Evolutionary conservation across 768 basidiomycete genomes (phyloP).

Genomic region (Rossbeevera mucosa): DNA sequence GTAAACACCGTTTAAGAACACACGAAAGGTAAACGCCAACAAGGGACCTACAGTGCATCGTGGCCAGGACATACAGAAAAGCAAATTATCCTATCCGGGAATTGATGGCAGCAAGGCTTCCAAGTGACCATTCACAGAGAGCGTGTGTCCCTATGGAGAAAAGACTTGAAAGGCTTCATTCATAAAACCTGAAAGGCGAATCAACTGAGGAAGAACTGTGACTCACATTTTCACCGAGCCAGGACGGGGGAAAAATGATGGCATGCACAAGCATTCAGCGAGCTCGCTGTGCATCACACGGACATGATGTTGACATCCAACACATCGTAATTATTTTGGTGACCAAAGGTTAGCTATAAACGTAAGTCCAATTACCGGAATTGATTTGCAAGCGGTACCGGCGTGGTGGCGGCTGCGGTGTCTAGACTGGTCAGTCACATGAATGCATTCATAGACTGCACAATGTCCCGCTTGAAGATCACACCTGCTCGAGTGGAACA

Average conservation of each 20-base stretch:
- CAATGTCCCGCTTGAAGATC: slow-evolving; percentile 6
- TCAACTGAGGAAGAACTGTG: slow-evolving; percentile 7
- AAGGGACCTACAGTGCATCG: neutral
- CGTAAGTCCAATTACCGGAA: slow-evolving; percentile 16
- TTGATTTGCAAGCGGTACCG: slow-evolving; percentile 18
- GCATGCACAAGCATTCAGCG: slow-evolving; percentile 1
- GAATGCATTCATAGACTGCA: neutral
- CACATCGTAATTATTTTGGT: slow-evolving; percentile 8
- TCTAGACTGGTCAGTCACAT: neutral
- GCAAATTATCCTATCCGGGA: neutral
- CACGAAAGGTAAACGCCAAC: neutral
- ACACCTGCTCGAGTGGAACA: neutral
- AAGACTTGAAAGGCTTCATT: neutral
- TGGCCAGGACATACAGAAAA: neutral
- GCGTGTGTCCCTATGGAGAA: neutral
- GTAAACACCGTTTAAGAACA: neutral
- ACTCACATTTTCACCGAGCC: slow-evolving; percentile 2
- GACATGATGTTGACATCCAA: slow-evolving; percentile 29
- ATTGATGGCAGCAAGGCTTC: neutral
- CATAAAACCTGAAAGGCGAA: slow-evolving; percentile 10
- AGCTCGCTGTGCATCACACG: slow-evolving; percentile 17
- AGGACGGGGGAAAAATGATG: neutral
- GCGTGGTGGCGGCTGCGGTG: slow-evolving; percentile 12
- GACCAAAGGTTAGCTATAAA: slow-evolving; percentile 12
- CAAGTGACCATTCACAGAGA: neutral